phyloP scores from a whole-genome alignment of 768 basidiomycete species.

The Austroboletus eburneus region DNA sequence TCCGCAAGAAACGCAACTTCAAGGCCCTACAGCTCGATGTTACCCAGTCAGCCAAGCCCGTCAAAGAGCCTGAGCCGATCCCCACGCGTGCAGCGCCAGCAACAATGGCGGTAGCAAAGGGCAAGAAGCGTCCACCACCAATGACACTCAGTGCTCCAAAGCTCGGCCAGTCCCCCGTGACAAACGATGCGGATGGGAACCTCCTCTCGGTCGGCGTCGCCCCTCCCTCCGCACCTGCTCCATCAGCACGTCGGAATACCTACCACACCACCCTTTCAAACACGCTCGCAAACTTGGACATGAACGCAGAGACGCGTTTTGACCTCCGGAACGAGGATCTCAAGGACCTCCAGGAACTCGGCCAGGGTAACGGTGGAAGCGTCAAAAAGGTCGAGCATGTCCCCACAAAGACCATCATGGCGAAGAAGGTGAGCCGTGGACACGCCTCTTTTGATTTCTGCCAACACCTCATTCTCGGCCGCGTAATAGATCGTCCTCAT shows the following conservation, averaged over 20 bases:
- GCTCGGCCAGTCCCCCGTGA: conserved; percentile 37
- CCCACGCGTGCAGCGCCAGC: conserved; percentile 46
- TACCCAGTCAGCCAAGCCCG: conserved; percentile 35
- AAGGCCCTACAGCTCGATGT: conserved; percentile 78
- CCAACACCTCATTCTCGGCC: background rate
- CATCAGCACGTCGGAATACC: conserved; percentile 57
- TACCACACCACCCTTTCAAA: conserved; percentile 79
- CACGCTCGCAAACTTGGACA: conserved; percentile 81
- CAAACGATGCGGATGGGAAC: conserved; percentile 35
- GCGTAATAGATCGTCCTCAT: conserved; percentile 82
- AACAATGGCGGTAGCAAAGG: conserved; percentile 35
- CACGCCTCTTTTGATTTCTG: background rate
- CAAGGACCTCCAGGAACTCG: conserved; percentile 85
- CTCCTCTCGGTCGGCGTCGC: conserved; percentile 45
- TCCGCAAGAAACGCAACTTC: conserved; percentile 92
- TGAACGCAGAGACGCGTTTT: conserved; percentile 80
- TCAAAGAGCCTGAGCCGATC: conserved; percentile 38
- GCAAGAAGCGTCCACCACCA: conserved; percentile 77
- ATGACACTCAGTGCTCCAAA: conserved; percentile 77
- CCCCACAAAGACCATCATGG: conserved; percentile 91
- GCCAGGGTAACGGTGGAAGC: conserved; percentile 95
- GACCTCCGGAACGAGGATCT: conserved; percentile 88
- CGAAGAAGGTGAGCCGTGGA: conserved; percentile 79
- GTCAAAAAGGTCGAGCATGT: conserved; percentile 94
- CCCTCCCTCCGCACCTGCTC: conserved; percentile 50